Base-by-base conservation (phyloP, 2,329 filamentous ascomycete species). In the Hirsutella minnesotensis region DNA sequence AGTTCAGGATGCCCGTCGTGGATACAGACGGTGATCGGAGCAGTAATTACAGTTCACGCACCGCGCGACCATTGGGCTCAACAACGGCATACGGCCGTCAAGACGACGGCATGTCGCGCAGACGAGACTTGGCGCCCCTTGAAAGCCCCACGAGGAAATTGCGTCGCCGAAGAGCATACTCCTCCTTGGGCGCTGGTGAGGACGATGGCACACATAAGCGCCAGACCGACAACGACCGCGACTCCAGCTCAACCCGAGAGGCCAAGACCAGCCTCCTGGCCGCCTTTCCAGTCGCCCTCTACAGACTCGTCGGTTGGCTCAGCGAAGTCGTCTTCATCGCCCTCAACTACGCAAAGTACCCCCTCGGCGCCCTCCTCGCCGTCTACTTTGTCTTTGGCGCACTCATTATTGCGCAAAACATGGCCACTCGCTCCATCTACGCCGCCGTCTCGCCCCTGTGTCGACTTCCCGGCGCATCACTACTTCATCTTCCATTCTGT, bases 381-480 rank as follows among this genome's bases (percentile, higher is more conserved):
- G 56, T 78, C 37, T 81, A 82, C 53, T 59, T 85, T 12, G 65
- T 75, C 30, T 65, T 78, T 22, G 77, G 78, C 39, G 65, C 72
- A 18, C 57, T 77, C 39, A 73, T 81, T 33, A 62, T 84, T 19
- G 66, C 73, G 2, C 72, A 75, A 38, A 82, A 79, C 54, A 72
- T 82, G 54, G 58, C 83, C 24, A 79, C 75, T 15, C 69, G 68
- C 39, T 81, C 77, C 2, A 60, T 83, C 42, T 69, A 72, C 39
- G 63, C 72, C 9, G 78, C 81, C 1, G 59, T 89, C 2, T 78
- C 80, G 1, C 83, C 84, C 0, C 51, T 89, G 18, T 89, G 85
- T 54, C 71, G 74, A 18, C 63, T 90, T 2, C 85, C 85, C 1
- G 81, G 81, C 27, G 70, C 66, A 2, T 75, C 76, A 2, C 63